A percentile compares a stretch with the other conserved stretches of the same genome.
These are phyloP conservation scores for Pyrus communis DNA, from an alignment of 306 rosid species.

Conservation along the genomic window DNA sequence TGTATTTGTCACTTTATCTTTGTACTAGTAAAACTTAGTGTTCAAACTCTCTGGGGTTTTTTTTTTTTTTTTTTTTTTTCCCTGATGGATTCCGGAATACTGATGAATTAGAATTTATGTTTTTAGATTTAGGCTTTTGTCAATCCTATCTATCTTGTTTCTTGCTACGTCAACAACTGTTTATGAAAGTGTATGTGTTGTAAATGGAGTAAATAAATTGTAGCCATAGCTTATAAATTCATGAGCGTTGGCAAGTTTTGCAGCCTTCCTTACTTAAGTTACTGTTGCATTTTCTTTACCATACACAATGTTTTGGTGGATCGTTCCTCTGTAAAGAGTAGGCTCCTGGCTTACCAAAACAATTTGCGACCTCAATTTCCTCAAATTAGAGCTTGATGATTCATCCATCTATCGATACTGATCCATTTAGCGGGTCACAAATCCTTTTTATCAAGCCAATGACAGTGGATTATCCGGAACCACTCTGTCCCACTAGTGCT, in stretches of 20 bases:
- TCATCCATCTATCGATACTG: constrained; percentile 40
- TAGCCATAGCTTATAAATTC: constrained; percentile 58
- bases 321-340: constrained; percentile 63
- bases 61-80: no score
- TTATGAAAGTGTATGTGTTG: no score
- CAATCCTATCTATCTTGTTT: no score
- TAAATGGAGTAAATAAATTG: neutral
- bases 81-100: no score
- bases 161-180: no score
- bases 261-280: constrained; percentile 53
- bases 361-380: constrained; percentile 55
- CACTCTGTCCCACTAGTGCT: constrained; percentile 78
- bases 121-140: no score
- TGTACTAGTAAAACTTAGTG: no score
- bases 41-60: no score
- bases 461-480: constrained; percentile 78
- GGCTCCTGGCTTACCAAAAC: constrained; percentile 81
- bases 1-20: no score
- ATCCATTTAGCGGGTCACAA: constrained; percentile 60
- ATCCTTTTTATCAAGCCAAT: constrained; percentile 76
- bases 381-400: constrained; percentile 49
- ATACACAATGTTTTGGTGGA: constrained; percentile 59
- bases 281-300: constrained; percentile 51
- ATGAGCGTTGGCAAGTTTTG: constrained; percentile 64
- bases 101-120: no score